Evolutionary conservation across 306 rosid species (phyloP), one percentile per base, ranked within the genome.

Genomic region (Elaeagnus macrophylla): DNA sequence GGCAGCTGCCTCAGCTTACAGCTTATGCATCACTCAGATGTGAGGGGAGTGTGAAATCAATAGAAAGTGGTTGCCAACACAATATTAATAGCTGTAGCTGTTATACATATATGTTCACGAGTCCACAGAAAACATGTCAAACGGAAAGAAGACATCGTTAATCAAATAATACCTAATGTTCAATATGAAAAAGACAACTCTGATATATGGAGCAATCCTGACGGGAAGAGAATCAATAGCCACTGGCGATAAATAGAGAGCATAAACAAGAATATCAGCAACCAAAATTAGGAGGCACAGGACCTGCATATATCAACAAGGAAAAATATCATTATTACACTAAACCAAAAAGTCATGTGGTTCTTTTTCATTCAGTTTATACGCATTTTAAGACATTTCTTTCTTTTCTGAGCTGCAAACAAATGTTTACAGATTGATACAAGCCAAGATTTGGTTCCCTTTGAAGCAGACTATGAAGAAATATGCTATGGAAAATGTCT

Each of bases 181-280:
- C 75, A 91, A 66, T 78, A 82, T 62, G 77, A 84, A 82, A 80
- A 91, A 81, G 67, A 87, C 67, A 53, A 91, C 96, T 67, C 99
- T 76, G 66, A 91, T 39, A 75, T 91, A 91, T 48, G 99, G 99
- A 42, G 99, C 94, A 61, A 87, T 62, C 81, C 96, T 88, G 79
- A 87, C 37, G 67, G 99, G 99, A 65, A 86, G 83, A 59, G 59
- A 81, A 74, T 80, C 73, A 69, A 82, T 65, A 72, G 83, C 86
- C 68, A 62, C 78, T 0, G 87, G 83, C 43, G 96, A 91, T 74
- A 78, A 65, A 75, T 74, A 87, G 54, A 91, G 71, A 44, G 69
- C 64, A 67, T 87, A 87, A 66, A 75, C 70, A 80, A 84, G 53
- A 57, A 78, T 42, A 77, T 91, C 99, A 59, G 82, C 99, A 45